Conservation (phyloP, 169 alveolate species). For the Sarcocystis neurona region DNA sequence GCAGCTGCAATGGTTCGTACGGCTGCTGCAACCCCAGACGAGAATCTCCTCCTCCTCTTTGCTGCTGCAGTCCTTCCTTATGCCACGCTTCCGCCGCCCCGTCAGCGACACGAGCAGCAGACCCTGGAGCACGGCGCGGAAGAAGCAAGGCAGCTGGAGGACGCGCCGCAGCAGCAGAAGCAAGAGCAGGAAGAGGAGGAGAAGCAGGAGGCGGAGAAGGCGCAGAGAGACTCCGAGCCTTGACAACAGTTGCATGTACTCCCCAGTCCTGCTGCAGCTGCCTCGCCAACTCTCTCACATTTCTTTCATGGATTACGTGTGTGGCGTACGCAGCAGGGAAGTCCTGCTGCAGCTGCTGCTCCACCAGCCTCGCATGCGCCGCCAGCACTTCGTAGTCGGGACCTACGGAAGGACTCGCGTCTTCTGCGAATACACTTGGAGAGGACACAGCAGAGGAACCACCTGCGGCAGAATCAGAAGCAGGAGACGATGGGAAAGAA, state of each 20-base stretch:
- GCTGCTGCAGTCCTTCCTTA: too few species aligned
- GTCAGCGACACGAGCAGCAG: too few species aligned
- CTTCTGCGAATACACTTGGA: neutral
- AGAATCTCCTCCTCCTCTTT: too few species aligned
- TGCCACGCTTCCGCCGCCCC: too few species aligned
- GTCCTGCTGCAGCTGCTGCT: constrained; percentile 35
- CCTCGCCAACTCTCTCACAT: constrained; percentile 43
- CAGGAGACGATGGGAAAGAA: neutral
- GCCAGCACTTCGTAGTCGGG: neutral
- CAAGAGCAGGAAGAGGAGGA: too few species aligned
- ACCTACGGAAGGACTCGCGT: neutral
- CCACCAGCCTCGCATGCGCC: neutral
- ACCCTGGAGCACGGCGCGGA: too few species aligned
- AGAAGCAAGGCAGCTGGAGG: too few species aligned
- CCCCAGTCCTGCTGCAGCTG: constrained; percentile 57
- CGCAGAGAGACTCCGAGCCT: constrained; percentile 45
- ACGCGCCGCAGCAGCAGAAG: too few species aligned
- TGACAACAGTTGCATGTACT: constrained; percentile 33
- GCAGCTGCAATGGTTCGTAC: too few species aligned
- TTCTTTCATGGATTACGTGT: constrained; percentile 26
- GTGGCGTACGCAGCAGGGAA: constrained; percentile 54
- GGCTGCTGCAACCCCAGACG: too few species aligned
- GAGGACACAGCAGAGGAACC: neutral
- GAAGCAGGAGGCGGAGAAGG: too few species aligned
- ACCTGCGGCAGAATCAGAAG: neutral